Evolutionary conservation across 1,284 basidiomycete genomes (phyloP), one percentile per base, ranked within the genome.

Genomic region (Cutaneotrichosporon sp.): DNA sequence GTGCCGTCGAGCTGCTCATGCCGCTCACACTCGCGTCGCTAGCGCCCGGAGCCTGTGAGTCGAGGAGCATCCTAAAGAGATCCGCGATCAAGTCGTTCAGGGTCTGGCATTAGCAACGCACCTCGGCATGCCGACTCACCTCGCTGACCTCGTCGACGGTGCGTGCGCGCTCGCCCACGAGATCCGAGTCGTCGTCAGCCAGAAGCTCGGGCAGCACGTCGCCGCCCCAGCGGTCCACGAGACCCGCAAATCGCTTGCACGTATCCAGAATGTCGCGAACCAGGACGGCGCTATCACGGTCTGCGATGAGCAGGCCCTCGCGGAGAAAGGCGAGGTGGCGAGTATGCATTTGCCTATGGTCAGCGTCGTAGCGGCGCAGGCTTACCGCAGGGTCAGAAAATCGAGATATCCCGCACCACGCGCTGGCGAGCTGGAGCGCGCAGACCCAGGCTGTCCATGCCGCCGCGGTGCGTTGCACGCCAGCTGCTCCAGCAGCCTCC

Each of bases 211-310:
- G 90, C 1, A 93, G 76, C 3, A 93, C 82, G 65, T 93, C 89
- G 0, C 89, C 90, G n/a, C 88, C 88, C 90, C 90, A 94, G 43
- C 89, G 77, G 71, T 92, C 90, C 0, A 92, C 82, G 54, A 88
- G 82, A 8, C 83, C 87, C 14, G 85, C 86, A 64, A 94, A 90
- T 8, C 83, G 80, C 66, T 88, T 87, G 68, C 89, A 93, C 3
- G 85, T 78, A 59, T 89, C 87, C 46, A 93, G 77, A 49, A 92
- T 84, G 37, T 82, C 79, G 12, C 84, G 81, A 27, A 90, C 77
- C 38, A 84, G 81, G 2, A 80, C 71, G 6, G 84, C 82, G 14
- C 88, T 75, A 1, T 79, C 75, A 0, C 81, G 68, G 60, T 90
- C 86, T 3, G 85, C 81, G 31, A 94, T 76, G 20, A 94, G 75